Percentiles rank a stretch among this genome's conserved stretches.
Evolutionary conservation across 1,284 basidiomycete genomes (phyloP).

Genomic region (Ganoderma leucocontextum): DNA sequence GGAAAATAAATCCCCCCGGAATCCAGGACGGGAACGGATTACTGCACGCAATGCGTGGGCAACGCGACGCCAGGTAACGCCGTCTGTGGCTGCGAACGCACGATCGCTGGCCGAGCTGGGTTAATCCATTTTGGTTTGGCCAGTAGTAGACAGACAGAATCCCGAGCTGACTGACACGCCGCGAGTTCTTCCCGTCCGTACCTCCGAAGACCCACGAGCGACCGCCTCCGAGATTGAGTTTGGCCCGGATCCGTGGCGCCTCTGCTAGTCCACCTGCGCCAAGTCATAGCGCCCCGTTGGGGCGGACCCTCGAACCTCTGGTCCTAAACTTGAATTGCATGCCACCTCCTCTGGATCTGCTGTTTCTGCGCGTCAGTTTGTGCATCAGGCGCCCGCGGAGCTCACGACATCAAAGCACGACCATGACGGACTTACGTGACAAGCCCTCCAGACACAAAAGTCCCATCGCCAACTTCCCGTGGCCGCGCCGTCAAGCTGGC

Average conservation of each 20-base stretch:
- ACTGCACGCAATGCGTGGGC: not conserved
- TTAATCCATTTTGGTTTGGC: constrained; percentile 6
- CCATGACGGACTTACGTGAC: constrained; percentile 14
- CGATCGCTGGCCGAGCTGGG: constrained; percentile 13
- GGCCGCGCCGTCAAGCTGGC: constrained; percentile 5
- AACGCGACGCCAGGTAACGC: not conserved
- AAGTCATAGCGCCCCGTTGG: constrained; percentile 9
- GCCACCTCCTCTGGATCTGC: not conserved
- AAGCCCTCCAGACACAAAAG: not conserved
- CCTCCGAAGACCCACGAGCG: constrained; percentile 4
- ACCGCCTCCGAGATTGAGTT: constrained; percentile 26
- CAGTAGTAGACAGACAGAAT: not conserved
- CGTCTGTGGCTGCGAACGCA: constrained; percentile 9
- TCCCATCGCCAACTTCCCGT: not conserved
- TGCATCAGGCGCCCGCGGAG: not conserved
- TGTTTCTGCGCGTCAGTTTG: constrained; percentile 3
- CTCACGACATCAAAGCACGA: not conserved
- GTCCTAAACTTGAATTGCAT: not conserved
- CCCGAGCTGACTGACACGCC: not conserved
- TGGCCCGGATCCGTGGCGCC: constrained; percentile 18
- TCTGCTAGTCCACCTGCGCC: not conserved
- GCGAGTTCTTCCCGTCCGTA: constrained; percentile 2
- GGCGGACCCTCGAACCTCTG: not conserved
- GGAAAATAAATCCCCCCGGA: constrained; percentile 14
- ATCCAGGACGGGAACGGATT: constrained; percentile 2